These are phyloP conservation scores for Sporisorium exsertum DNA, from an alignment of 1,284 basidiomycete species.

Conservation along the genomic window DNA sequence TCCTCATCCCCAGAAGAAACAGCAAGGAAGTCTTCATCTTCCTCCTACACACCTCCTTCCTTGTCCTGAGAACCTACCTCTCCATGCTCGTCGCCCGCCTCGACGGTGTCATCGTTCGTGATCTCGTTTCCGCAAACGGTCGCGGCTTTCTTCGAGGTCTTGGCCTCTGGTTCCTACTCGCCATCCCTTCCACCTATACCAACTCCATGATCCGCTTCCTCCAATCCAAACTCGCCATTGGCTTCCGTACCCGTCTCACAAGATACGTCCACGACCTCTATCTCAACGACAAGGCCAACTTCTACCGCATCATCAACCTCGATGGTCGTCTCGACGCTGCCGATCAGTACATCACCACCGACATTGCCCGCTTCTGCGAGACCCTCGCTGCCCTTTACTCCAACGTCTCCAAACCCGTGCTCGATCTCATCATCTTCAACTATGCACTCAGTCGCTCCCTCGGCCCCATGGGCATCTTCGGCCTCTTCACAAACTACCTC, in stretches of 20 bases:
- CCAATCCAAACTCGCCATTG: slow-evolving; percentile 87
- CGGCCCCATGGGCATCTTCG: slow-evolving; percentile 79
- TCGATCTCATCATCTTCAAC: slow-evolving; percentile 93
- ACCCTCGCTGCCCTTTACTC: slow-evolving; percentile 84
- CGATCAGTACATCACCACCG: slow-evolving; percentile 83
- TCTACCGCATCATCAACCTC: slow-evolving; percentile 71
- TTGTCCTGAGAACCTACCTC: slow-evolving; percentile 80
- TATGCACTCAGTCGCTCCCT: slow-evolving; percentile 88
- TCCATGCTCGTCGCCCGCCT: slow-evolving; percentile 86
- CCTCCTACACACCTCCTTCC: slow-evolving; percentile 84
- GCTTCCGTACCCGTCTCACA: slow-evolving; percentile 86
- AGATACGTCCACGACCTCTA: slow-evolving; percentile 94
- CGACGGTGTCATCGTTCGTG: slow-evolving; percentile 89
- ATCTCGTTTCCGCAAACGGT: slow-evolving; percentile 87
- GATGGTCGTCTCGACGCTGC: slow-evolving; percentile 66
- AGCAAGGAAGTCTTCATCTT: slow-evolving; percentile 82
- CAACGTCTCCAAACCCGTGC: slow-evolving; percentile 79
- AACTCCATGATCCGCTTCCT: slow-evolving; percentile 95
- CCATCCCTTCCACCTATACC: slow-evolving; percentile 92
- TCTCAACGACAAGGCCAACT: slow-evolving; percentile 72
- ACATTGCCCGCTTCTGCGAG: slow-evolving; percentile 90
- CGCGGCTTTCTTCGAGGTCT: slow-evolving; percentile 86
- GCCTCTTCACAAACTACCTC: slow-evolving; percentile 87
- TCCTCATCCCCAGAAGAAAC: slow-evolving; percentile 59
- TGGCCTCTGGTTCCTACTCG: slow-evolving; percentile 88